Evolutionary conservation across 2,329 filamentous ascomycete genomes (phyloP), one percentile per base, ranked within the genome.

Genomic region (Colletotrichum endophyticum): DNA sequence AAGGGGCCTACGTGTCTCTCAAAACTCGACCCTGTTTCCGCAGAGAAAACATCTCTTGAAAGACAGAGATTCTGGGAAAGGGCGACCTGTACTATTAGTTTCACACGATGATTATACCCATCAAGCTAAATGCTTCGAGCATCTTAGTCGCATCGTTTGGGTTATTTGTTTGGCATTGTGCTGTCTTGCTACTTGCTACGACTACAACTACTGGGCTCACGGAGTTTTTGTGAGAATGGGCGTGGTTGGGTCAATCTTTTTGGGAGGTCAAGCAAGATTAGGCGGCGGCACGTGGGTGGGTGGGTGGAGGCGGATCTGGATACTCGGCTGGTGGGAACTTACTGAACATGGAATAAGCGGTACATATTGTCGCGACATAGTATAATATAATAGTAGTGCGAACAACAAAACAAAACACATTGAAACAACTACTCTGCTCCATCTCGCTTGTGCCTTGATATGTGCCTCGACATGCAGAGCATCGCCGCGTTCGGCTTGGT

Each of bases 101-200:
- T 56, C 70, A 68, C 64, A 66, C 49, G 71, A 76, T 76, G 74
- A 76, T 66, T 76, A 76, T 76, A 76, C 74, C 74, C 74, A 70
- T 70, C 59, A 70, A 19, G 44, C 73, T 69, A 73, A 44, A 34
- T 73, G 73, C 63, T 27, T 8, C 30, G 61, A 32, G 70, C 73
- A 76, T 73, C 39, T 64, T 73, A 49, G 69, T 68, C 32, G 70
- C 57, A 67, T 73, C 30, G 62, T 68, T 36, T 68, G 63, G 63
- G 70, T 63, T n/a, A 56, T 32, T n/a, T 15, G 15, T 27, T 56
- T 56, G n/a, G 15, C 32, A 63, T 34, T 49, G 39, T 64, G 57
- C n/a, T 72, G 19, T 25, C 15, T 30, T 34, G n/a, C 57, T 64
- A 25, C 39, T 25, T 49, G 30, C 59, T 57, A 66, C 27, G 57